Evolutionary conservation across 169 alveolate species (phyloP).

Genomic region (Theileria parva): DNA sequence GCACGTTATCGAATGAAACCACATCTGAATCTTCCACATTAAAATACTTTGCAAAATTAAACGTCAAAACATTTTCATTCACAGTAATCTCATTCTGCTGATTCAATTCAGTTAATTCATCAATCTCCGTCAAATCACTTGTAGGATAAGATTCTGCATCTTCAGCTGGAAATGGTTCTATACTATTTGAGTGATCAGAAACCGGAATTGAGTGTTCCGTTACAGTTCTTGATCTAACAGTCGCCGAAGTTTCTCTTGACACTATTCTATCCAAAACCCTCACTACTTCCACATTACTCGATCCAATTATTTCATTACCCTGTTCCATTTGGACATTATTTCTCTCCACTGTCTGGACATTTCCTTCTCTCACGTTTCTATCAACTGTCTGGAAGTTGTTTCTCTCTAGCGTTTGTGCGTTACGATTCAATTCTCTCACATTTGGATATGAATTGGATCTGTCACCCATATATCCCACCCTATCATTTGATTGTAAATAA

Average conservation of each 20-base stretch:
- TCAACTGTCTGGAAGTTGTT: too few species aligned
- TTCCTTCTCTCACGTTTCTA: too few species aligned
- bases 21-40: background rate
- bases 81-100: background rate
- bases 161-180: background rate
- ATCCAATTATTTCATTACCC: background rate
- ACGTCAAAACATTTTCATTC: background rate
- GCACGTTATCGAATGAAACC: background rate
- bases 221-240: slow-evolving; percentile 39
- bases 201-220: slow-evolving; percentile 17
- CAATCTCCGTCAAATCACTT: background rate
- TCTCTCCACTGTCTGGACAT: too few species aligned
- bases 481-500: too few species aligned
- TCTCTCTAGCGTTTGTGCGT: too few species aligned
- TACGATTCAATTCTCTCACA: background rate
- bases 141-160: background rate
- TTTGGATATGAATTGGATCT: background rate
- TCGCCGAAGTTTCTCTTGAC: slow-evolving; percentile 43
- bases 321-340: too few species aligned
- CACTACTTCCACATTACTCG: slow-evolving; percentile 1
- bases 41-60: background rate
- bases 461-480: background rate
- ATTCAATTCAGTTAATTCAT: background rate
- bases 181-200: background rate
- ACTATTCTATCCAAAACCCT: slow-evolving; percentile 27